Evolutionary conservation across 2,329 filamentous ascomycete species (phyloP), one percentile per base, ranked within the genome.

Genomic region (Penicillium sp.): DNA sequence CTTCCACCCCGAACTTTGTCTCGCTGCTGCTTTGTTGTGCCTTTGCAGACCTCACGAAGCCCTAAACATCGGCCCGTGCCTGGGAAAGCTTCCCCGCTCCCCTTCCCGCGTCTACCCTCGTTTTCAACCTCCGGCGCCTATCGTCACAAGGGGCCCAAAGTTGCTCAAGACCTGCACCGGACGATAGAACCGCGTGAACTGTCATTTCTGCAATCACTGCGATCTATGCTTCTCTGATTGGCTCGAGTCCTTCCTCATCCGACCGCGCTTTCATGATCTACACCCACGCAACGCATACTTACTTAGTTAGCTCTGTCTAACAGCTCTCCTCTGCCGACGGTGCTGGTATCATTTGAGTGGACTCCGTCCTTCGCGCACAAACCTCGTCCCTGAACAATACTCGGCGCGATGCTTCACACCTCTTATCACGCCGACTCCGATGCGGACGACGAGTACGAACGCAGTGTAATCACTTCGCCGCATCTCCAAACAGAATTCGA

Each of bases 381-480:
- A 41, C 21, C 45, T 23, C 12, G 44, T 9, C 36, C 10, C 18
- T 39, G 49, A 46, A 38, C 38, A 39, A 29, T 42, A 42, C 16
- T 44, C 33, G 41, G 42, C 60, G 63, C 51, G 60, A 77, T 77
- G 74, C 74, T 75, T 49, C 74, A 74, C 41, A 71, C 72, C 33
- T 71, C 77, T 26, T 84, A 85, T 64, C 81, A 85, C 66, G 82
- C 82, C 57, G 83, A 85, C 62, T 85, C 81, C 45, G 82, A 85
- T 64, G 83, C 83, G 57, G 84, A 86, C 67, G 84, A 86, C 71
- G 84, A 86, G 70, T 85, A 84, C 61, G 83, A 85, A 69, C 77
- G 82, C 60, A 81, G 79, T 62, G 77, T 79, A 54, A 76, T 84
- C 65, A 81, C 80, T 46, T 82, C 80, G 15, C 82, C 82, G 16